phyloP scores from a whole-genome alignment of 1,284 basidiomycete species.

The Apiotrichum sp. region DNA sequence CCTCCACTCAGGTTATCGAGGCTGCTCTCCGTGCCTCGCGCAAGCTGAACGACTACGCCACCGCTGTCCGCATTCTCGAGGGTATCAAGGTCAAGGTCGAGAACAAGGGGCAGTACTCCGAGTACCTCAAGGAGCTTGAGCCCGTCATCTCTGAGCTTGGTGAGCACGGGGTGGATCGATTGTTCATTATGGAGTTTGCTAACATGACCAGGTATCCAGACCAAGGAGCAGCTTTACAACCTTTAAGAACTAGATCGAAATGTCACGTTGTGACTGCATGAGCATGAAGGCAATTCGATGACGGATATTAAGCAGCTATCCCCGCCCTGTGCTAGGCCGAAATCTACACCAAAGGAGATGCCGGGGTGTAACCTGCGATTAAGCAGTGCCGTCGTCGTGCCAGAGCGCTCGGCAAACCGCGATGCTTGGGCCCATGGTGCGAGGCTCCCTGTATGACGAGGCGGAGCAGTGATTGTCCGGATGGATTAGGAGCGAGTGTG shows the following conservation, averaged over 20 bases:
- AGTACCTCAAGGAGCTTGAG: constrained; percentile 82
- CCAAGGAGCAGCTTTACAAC: constrained; percentile 47
- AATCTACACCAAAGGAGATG: too few species aligned
- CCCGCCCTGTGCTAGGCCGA: too few species aligned
- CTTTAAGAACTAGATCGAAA: constrained; percentile 20
- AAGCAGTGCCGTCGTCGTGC: too few species aligned
- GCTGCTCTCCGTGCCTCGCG: constrained; percentile 82
- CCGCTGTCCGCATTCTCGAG: constrained; percentile 92
- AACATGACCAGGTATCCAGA: constrained; percentile 34
- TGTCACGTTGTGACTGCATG: constrained; percentile 13
- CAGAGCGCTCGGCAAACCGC: too few species aligned
- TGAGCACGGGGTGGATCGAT: constrained; percentile 49
- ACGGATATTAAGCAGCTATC: neutral
- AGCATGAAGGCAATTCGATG: constrained; percentile 1
- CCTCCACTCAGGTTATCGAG: constrained; percentile 80
- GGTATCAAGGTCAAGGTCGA: constrained; percentile 90
- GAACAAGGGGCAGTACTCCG: constrained; percentile 86
- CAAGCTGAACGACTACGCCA: constrained; percentile 93
- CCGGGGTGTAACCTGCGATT: too few species aligned
- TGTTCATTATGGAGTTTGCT: neutral
- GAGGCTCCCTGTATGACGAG: too few species aligned
- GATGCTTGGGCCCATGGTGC: too few species aligned
- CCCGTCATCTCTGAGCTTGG: constrained; percentile 80
- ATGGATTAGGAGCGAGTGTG: too few species aligned
- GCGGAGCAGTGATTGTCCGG: too few species aligned